Conservation (phyloP, 2,329 filamentous ascomycete species). For the Aspergillus sp. region DNA sequence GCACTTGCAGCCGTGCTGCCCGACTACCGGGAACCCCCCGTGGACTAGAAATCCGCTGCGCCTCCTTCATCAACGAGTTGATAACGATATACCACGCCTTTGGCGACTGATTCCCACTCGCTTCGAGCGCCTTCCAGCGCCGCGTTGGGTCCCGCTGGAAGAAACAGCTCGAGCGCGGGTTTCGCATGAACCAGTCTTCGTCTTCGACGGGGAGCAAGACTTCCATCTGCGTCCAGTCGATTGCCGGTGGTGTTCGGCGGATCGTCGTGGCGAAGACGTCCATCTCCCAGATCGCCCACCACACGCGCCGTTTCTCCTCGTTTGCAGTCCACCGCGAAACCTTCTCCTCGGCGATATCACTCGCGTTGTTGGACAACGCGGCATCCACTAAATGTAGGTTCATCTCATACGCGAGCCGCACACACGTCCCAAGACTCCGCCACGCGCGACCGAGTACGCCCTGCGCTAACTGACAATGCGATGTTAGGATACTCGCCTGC, state of each 20-base stretch:
- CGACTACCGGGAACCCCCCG: slow-evolving; percentile 12
- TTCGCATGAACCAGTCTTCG: slow-evolving; percentile 26
- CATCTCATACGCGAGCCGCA: slow-evolving; percentile 31
- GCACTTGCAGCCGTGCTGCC: not conserved
- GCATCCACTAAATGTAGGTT: slow-evolving; percentile 27
- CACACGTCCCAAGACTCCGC: slow-evolving; percentile 24
- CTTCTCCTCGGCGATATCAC: slow-evolving; percentile 5
- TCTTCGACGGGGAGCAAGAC: slow-evolving; percentile 34
- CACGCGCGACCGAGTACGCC: slow-evolving; percentile 34
- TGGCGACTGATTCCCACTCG: slow-evolving; percentile 26
- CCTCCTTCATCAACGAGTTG: slow-evolving; percentile 36
- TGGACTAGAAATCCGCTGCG: slow-evolving; percentile 29
- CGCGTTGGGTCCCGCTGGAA: slow-evolving; percentile 24
- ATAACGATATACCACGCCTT: slow-evolving; percentile 38
- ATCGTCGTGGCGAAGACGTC: slow-evolving; percentile 40
- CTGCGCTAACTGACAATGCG: slow-evolving; percentile 30
- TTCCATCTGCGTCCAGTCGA: slow-evolving; percentile 33
- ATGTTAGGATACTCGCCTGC: slow-evolving; percentile 31
- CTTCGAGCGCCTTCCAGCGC: slow-evolving; percentile 27
- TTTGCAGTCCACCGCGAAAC: slow-evolving; percentile 20
- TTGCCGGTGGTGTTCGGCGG: slow-evolving; percentile 30
- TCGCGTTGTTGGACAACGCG: slow-evolving; percentile 2
- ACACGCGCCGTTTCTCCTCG: slow-evolving; percentile 36
- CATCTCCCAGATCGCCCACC: slow-evolving; percentile 43
- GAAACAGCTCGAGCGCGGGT: slow-evolving; percentile 18